Evolutionary conservation across 2,329 filamentous ascomycete species (phyloP), one percentile per base, ranked within the genome.

Genomic region (Apiospora koreana): DNA sequence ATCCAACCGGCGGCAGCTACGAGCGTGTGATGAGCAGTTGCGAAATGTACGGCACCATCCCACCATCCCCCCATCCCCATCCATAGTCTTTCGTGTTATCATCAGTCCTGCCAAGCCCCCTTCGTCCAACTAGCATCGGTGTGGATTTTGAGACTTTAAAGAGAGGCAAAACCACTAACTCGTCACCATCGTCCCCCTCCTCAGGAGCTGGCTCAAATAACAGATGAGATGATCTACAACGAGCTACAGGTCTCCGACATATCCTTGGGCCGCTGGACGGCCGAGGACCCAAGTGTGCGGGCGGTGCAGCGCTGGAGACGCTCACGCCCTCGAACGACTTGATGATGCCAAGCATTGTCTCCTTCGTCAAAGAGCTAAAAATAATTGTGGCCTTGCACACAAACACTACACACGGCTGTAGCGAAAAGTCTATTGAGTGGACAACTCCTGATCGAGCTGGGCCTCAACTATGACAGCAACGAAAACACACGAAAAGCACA

Each of bases 241-340:
- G 83, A 89, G 71, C 83, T 91, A 69, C 84, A 85, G 72, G 77
- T 81, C 45, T 85, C 85, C 25, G 89, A 91, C 76, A 80, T 85
- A 35, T 76, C 79, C 69, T 84, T 87, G 80, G 87, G 87, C 76
- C 87, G 88, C 80, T 92, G 89, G 89, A 89, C 85, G 75, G 84
- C 81, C 73, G 89, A 91, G 76, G 89, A 91, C 76, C 89, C 89
- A 2, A 87, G 85, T 73, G 80, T 90, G 68, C 82, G 86, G 69
- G 81, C 84, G 66, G 86, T 91, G 70, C 84, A 87, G 77, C 85
- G 87, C 78, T 91, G 89, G 89, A 79, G 91, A 68, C 84, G 86
- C 69, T 82, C 82, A 69, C 81, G 83, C 68, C 80, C 79, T 31
- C 76, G 76, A 54, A 78, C 73, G 28, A 71, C 66, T 42, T 80